Percentiles rank a stretch among this genome's conserved stretches.
Conservation (phyloP, 176 grass and related monocot genomes). For the Musa troglodytarum region DNA sequence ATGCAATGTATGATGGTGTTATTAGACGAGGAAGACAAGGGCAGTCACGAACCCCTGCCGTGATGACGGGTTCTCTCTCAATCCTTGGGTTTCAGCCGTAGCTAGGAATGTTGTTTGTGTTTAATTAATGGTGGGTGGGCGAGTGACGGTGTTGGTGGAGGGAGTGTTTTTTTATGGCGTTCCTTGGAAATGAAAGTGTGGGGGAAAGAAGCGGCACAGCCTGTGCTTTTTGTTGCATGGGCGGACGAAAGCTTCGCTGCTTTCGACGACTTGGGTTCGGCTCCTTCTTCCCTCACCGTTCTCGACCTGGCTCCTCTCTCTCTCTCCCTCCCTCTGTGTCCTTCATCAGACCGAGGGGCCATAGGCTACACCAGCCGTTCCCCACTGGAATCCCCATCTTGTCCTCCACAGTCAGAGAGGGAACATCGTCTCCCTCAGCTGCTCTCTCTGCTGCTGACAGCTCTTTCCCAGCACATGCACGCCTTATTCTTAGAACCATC, state of each 20-base stretch:
- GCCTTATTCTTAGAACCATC: background rate
- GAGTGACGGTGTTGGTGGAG: background rate
- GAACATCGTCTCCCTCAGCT: background rate
- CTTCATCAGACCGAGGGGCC: background rate
- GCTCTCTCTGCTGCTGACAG: background rate
- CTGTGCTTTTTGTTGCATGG: conserved; percentile 7
- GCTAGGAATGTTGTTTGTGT: no score
- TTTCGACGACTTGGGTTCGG: background rate
- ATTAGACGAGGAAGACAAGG: background rate
- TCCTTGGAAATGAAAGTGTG: conserved; percentile 13
- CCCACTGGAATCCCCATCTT: background rate
- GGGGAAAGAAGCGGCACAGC: conserved; percentile 1
- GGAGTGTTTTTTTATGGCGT: conserved; percentile 3
- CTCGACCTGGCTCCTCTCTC: background rate
- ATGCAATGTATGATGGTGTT: background rate
- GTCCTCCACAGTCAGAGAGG: background rate
- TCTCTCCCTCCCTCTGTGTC: background rate
- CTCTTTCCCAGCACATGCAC: background rate
- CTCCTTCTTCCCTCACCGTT: background rate
- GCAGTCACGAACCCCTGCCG: no score
- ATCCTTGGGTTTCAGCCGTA: no score
- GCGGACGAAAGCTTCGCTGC: conserved; percentile 9
- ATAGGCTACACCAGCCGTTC: background rate
- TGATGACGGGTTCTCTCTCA: no score
- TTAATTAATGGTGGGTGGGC: background rate